These are phyloP conservation scores for Castanea crenata DNA, from an alignment of 306 rosid species.

Conservation along the genomic window DNA sequence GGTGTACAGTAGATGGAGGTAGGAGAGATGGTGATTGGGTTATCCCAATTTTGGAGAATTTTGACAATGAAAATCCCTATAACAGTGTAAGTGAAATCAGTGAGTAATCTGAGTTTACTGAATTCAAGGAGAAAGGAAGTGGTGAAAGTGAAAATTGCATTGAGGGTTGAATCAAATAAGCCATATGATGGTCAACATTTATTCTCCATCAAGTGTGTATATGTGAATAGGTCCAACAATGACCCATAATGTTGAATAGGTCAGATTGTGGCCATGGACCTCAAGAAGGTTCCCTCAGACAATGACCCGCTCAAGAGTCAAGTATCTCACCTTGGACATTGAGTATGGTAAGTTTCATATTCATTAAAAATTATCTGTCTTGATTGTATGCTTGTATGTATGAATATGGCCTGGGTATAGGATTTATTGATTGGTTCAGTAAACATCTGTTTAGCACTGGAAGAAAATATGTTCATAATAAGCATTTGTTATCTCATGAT, in stretches of 20 bases:
- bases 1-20: conserved; percentile 21
- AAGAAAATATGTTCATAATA: neutral
- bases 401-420: neutral
- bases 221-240: too few species aligned
- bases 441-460: neutral
- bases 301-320: too few species aligned
- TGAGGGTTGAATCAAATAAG: neutral
- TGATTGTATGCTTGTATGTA: neutral
- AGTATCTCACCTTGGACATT: too few species aligned
- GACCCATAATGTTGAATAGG: too few species aligned
- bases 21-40: conserved; percentile 57
- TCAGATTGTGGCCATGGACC: neutral
- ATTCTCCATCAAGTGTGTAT: neutral
- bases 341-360: too few species aligned
- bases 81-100: conserved; percentile 5
- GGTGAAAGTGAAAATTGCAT: neutral
- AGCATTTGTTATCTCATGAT: neutral
- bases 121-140: neutral
- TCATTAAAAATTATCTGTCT: neutral
- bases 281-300: too few species aligned
- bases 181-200: conserved; percentile 1
- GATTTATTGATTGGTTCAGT: neutral
- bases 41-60: conserved; percentile 56
- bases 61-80: conserved; percentile 26
- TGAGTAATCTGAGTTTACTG: neutral